Percentiles rank a stretch among this genome's conserved stretches.
Conservation (phyloP, 768 basidiomycete species). For the Amanita rubescens region DNA sequence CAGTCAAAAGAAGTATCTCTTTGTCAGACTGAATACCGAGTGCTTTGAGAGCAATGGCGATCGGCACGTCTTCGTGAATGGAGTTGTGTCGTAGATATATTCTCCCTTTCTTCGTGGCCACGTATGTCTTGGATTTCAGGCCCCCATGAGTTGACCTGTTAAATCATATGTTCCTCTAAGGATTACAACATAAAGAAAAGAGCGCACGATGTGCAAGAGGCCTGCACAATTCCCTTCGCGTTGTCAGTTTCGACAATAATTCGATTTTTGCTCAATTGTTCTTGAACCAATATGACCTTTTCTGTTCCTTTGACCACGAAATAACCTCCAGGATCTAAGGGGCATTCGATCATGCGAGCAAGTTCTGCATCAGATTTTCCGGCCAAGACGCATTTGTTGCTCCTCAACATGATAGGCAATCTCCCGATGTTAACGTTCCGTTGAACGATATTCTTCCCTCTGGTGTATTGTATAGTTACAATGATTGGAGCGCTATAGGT, state of each 20-base stretch:
- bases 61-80: constrained; percentile 93
- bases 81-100: constrained; percentile 98
- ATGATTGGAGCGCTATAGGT: constrained; percentile 91
- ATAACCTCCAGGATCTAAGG: constrained; percentile 98
- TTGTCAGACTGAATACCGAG: constrained; percentile 96
- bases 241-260: constrained; percentile 96
- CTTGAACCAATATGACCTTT: constrained; percentile 98
- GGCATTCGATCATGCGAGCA: constrained; percentile 95
- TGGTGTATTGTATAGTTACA: constrained; percentile 92
- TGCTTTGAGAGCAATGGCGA: constrained; percentile 93
- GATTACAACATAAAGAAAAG: constrained; percentile 1
- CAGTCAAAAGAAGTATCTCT: constrained; percentile 90
- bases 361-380: constrained; percentile 71
- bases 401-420: constrained; percentile 93
- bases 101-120: constrained; percentile 88
- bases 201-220: constrained; percentile 91
- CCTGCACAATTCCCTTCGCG: constrained; percentile 85
- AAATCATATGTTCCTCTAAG: constrained; percentile 1
- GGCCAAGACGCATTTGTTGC: constrained; percentile 89
- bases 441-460: constrained; percentile 83
- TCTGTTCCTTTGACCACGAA: constrained; percentile 99
- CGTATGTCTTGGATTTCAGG: constrained; percentile 95
- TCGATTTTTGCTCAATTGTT: constrained; percentile 97
- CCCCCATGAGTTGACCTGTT: constrained; percentile 72
- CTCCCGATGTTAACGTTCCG: constrained; percentile 86